Base-by-base conservation (phyloP, 805 yeast species). In the Torulaspora delbrueckii region DNA sequence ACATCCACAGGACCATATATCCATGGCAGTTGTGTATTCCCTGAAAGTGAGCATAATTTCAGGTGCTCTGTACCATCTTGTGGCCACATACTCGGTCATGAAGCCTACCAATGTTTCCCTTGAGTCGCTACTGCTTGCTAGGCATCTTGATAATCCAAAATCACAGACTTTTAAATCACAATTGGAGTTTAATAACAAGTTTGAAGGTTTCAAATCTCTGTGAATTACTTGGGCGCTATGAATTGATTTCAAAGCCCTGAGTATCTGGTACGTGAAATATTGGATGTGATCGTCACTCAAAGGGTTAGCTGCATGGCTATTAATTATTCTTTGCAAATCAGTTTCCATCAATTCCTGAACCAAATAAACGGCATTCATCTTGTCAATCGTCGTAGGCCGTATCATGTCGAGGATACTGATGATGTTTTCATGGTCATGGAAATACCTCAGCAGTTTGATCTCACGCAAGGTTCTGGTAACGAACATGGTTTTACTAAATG, bases 1-100 rank as follows among this genome's bases (percentile, higher is more conserved):
- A 59, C 91, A 84, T 0, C 91, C 93, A 33, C 83, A 81, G 0
- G 88, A 80, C 93, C 93, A 85, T 12, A 84, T 72, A 59, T 85
- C 93, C 48, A 85, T 82, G 0, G 89, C 86, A 7, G 83, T 79
- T 2, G 90, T 77, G 53, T 85, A 85, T 56, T 81, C 82, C 33
- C 85, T 81, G 48, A 77, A 74, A 1, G 86, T 78, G 23, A 85
- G 66, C 91, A 85, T 85, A 46, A 85, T 82, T 62, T 85, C 93
- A 0, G 91, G 91, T 0, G 91, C 91, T 43, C 93, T 68, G 60
- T 85, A 85, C 91, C 91, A 85, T 55, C 93, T 70, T 7, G 93
- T 85, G 2, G 91, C 91, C 3, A 85, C 93, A 54, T 85, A 85
- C 59, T 85, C 91, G 0, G 91, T 85, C 69, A 84, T 70, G 52